phyloP scores from a whole-genome alignment of 2,329 filamentous ascomycete genomes.

The Aphanoascus verrucosus region DNA sequence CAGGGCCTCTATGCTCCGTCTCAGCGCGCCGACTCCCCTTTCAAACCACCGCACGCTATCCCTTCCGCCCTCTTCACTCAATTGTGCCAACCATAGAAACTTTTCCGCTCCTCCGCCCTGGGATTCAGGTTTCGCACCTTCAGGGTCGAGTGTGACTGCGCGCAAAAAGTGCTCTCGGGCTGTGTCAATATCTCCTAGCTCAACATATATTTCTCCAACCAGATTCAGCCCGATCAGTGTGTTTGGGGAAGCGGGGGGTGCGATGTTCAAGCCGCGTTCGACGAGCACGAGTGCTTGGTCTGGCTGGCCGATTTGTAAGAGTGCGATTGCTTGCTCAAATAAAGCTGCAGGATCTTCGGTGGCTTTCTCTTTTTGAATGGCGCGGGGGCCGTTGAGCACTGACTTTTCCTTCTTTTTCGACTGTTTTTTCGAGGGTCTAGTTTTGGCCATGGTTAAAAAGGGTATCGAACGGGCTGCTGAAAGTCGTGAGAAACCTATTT shows the following conservation, averaged over 20 bases:
- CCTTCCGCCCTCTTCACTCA: slow-evolving; percentile 55
- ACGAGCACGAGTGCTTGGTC: slow-evolving; percentile 47
- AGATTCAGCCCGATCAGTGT: slow-evolving; percentile 56
- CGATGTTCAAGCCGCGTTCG: slow-evolving; percentile 40
- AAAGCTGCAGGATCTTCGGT: slow-evolving; percentile 46
- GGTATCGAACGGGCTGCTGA: too few species aligned
- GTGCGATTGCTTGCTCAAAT: slow-evolving; percentile 45
- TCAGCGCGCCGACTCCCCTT: slow-evolving; percentile 57
- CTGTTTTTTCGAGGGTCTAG: slow-evolving; percentile 39
- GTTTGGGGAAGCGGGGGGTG: slow-evolving; percentile 27
- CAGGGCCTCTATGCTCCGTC: slow-evolving; percentile 57
- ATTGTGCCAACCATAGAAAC: slow-evolving; percentile 86
- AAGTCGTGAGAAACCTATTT: neutral
- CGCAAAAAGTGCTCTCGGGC: slow-evolving; percentile 62
- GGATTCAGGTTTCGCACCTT: slow-evolving; percentile 59
- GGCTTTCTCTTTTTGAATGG: slow-evolving; percentile 32
- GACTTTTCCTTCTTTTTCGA: slow-evolving; percentile 35
- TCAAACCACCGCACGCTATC: slow-evolving; percentile 54
- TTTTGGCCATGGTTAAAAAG: slow-evolving; percentile 40
- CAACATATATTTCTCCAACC: slow-evolving; percentile 70
- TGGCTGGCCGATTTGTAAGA: slow-evolving; percentile 49
- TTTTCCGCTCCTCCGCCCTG: slow-evolving; percentile 81
- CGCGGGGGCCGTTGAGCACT: slow-evolving; percentile 33
- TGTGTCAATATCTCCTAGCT: slow-evolving; percentile 67
- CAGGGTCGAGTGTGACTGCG: slow-evolving; percentile 64